Percentiles rank a stretch among this genome's conserved stretches.
These are phyloP conservation scores for Podospora bellae-mahoneyi DNA, from an alignment of 495 filamentous ascomycete genomes.

Conservation along the genomic window DNA sequence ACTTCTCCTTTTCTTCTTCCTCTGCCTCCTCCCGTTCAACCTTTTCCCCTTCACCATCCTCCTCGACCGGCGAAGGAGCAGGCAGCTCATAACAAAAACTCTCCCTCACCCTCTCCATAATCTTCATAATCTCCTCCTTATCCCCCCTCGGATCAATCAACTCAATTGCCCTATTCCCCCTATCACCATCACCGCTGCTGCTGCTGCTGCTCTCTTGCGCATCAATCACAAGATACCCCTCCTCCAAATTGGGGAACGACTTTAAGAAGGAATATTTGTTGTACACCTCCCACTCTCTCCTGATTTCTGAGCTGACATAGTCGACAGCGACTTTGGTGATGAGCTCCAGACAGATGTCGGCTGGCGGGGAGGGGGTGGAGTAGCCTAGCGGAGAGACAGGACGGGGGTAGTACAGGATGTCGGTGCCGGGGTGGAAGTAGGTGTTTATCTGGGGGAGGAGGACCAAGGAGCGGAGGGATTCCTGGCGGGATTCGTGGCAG, in stretches of 20 bases:
- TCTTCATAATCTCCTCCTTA: constrained; percentile 27
- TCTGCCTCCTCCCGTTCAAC: constrained; percentile 7
- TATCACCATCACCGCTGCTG: background rate
- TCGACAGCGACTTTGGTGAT: constrained; percentile 46
- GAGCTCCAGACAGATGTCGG: constrained; percentile 27
- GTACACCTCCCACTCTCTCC: constrained; percentile 52
- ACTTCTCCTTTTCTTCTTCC: constrained; percentile 7
- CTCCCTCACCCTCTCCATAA: constrained; percentile 42
- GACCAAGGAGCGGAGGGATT: constrained; percentile 41
- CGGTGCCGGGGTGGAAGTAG: constrained; percentile 45
- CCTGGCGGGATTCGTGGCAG: constrained; percentile 44
- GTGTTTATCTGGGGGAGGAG: constrained; percentile 30
- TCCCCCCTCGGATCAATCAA: constrained; percentile 38
- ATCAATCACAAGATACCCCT: constrained; percentile 40
- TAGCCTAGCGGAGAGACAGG: background rate
- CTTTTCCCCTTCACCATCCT: constrained; percentile 5
- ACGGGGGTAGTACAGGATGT: constrained; percentile 45
- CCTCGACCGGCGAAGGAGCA: constrained; percentile 1
- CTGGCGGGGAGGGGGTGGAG: constrained; percentile 8
- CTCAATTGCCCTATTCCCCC: constrained; percentile 26
- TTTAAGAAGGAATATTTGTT: constrained; percentile 48
- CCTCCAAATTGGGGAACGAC: constrained; percentile 40
- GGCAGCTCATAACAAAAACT: constrained; percentile 40
- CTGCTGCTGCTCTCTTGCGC: background rate
- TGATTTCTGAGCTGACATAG: constrained; percentile 44